Conservation (phyloP, 768 basidiomycete genomes). For the Daedalea quercina region DNA sequence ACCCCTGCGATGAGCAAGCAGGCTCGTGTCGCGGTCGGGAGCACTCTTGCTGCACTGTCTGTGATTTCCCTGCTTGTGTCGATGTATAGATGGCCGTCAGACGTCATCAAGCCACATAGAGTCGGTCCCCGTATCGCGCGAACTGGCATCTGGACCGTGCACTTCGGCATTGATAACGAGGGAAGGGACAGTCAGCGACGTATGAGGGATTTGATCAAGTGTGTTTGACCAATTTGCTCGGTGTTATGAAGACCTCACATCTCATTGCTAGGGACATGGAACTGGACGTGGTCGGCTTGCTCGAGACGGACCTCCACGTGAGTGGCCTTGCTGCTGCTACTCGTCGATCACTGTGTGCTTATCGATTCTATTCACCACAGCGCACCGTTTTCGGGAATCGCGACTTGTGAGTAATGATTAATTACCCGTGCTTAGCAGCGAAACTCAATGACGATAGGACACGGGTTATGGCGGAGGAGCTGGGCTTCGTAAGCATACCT, state of each 20-base stretch:
- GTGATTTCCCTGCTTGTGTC: slow-evolving; percentile 43
- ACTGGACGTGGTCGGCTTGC: slow-evolving; percentile 75
- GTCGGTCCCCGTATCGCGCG: slow-evolving; percentile 62
- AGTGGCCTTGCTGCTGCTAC: slow-evolving; percentile 20
- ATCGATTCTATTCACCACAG: slow-evolving; percentile 27
- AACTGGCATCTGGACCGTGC: slow-evolving; percentile 87
- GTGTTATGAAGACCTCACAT: not conserved
- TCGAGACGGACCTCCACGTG: slow-evolving; percentile 85
- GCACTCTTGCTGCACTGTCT: slow-evolving; percentile 16
- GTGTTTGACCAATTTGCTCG: not conserved
- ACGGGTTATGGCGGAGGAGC: slow-evolving; percentile 65
- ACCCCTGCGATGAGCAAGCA: slow-evolving; percentile 2
- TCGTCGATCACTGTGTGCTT: not conserved
- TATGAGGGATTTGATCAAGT: slow-evolving; percentile 46
- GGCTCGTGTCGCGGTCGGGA: slow-evolving; percentile 8
- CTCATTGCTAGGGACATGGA: slow-evolving; percentile 57
- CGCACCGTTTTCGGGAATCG: slow-evolving; percentile 77
- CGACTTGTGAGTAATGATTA: slow-evolving; percentile 54
- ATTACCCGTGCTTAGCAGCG: not conserved
- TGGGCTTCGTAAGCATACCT: slow-evolving; percentile 61
- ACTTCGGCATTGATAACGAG: slow-evolving; percentile 78
- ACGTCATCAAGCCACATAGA: slow-evolving; percentile 50
- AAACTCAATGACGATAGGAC: slow-evolving; percentile 39
- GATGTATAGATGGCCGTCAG: slow-evolving; percentile 44
- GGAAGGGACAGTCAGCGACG: slow-evolving; percentile 68